Conservation (phyloP, 257 asterid species). For the Scutellaria baicalensis region DNA sequence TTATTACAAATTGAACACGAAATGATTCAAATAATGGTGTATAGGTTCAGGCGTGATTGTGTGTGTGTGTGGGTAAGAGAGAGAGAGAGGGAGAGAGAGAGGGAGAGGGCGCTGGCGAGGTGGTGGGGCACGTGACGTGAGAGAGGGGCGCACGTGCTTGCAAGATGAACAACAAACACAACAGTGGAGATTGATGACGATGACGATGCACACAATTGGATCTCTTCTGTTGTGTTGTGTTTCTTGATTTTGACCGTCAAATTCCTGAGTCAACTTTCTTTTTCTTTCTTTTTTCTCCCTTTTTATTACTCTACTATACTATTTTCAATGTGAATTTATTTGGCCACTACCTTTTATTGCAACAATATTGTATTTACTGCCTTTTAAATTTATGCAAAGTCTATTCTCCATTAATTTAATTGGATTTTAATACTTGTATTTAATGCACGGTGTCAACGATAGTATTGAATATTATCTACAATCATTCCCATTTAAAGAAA, state of each 20-base stretch:
- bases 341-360: too few relatives aligned
- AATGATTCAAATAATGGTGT: slow-evolving; percentile 7
- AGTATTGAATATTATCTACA: too few relatives aligned
- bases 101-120: slow-evolving; percentile 10
- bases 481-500: too few relatives aligned
- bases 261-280: slow-evolving; percentile 12
- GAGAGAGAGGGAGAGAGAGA: neutral
- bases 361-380: too few relatives aligned
- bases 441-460: too few relatives aligned
- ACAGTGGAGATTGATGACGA: slow-evolving; percentile 14
- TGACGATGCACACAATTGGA: slow-evolving; percentile 13
- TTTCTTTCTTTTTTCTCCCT: neutral
- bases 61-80: neutral
- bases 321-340: neutral
- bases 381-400: too few relatives aligned
- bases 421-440: too few relatives aligned
- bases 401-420: too few relatives aligned
- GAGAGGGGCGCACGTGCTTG: slow-evolving; percentile 29
- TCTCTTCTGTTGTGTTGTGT: too few relatives aligned
- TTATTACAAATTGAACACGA: neutral
- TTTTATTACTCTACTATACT: neutral
- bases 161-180: neutral
- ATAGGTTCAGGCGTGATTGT: slow-evolving; percentile 14
- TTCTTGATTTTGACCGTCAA: slow-evolving; percentile 20
- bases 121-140: slow-evolving; percentile 35